These are phyloP conservation scores for Nothopassalora personata DNA, from an alignment of 2,329 filamentous ascomycete species.

Conservation along the genomic window DNA sequence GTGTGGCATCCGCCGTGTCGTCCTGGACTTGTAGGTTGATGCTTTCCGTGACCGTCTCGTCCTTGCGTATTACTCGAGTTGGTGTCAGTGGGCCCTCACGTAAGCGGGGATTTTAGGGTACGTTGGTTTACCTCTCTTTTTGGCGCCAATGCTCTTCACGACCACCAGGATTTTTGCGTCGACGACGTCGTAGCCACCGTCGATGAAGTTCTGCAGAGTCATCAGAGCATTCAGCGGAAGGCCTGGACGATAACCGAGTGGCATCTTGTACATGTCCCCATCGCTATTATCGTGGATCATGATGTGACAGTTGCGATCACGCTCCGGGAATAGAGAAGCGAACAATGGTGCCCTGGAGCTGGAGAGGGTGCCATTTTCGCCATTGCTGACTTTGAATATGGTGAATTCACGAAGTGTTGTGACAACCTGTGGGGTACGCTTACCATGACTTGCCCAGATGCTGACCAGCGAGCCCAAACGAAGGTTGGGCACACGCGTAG, in stretches of 20 bases:
- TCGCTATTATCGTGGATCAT: constrained; percentile 49
- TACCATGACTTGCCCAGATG: constrained; percentile 51
- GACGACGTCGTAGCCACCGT: constrained; percentile 50
- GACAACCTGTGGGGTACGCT: constrained; percentile 2
- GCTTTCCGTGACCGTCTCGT: constrained; percentile 41
- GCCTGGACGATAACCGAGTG: constrained; percentile 40
- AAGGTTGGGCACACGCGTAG: constrained; percentile 37
- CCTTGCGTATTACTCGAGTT: constrained; percentile 44
- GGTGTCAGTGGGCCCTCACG: constrained; percentile 3
- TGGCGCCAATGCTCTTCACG: constrained; percentile 52
- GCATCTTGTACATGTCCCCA: constrained; percentile 42
- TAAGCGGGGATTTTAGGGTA: not conserved
- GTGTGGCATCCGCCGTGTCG: constrained; percentile 48
- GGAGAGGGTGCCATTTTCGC: constrained; percentile 38
- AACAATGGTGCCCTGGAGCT: constrained; percentile 45
- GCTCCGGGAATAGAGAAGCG: constrained; percentile 55
- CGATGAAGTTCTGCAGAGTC: constrained; percentile 52
- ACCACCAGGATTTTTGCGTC: constrained; percentile 52
- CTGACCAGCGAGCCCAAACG: constrained; percentile 52
- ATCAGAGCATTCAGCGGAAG: constrained; percentile 46
- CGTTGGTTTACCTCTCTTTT: constrained; percentile 40
- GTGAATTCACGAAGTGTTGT: not conserved
- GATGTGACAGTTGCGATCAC: constrained; percentile 50
- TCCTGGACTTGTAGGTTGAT: constrained; percentile 53
- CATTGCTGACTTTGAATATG: constrained; percentile 38